These are phyloP conservation scores for Cladosporium oxysporum DNA, from an alignment of 2,329 filamentous ascomycete species.

Conservation along the genomic window DNA sequence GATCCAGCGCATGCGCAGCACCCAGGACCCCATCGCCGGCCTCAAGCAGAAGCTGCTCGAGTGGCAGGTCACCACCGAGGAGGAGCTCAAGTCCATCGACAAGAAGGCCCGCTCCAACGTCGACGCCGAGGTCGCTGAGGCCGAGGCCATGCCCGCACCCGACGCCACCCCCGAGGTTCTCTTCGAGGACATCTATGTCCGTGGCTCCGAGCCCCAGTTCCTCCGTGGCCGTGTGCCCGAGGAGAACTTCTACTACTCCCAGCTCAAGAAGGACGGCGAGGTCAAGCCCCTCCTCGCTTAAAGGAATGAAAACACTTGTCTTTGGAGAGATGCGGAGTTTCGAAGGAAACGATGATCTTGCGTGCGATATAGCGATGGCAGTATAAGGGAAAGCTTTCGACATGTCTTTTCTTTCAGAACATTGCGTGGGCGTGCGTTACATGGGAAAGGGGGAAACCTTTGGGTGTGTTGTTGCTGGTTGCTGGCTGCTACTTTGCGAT, in stretches of 20 bases:
- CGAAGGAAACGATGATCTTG: neutral
- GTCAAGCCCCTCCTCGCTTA: neutral
- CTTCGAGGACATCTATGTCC: conserved; percentile 95
- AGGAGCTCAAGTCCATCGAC: conserved; percentile 94
- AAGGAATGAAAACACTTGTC: neutral
- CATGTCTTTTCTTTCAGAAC: neutral
- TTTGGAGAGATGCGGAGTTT: neutral
- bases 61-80: conserved; percentile 88
- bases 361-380: conserved; percentile 5
- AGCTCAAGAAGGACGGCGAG: conserved; percentile 13
- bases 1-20: conserved; percentile 98
- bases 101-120: conserved; percentile 86
- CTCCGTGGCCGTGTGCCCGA: conserved; percentile 84
- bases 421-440: conserved; percentile 6
- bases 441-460: neutral
- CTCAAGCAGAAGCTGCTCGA: conserved; percentile 98
- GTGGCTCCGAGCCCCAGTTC: conserved; percentile 82
- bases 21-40: conserved; percentile 96
- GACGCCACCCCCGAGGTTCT: conserved; percentile 79
- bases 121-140: conserved; percentile 84
- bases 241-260: conserved; percentile 80
- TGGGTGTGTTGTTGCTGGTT: conserved; percentile 1
- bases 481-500: neutral
- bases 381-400: conserved; percentile 1
- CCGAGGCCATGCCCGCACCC: conserved; percentile 83